These are phyloP conservation scores for Epichloe amarillans DNA, from an alignment of 2,329 filamentous ascomycete species.

Conservation along the genomic window DNA sequence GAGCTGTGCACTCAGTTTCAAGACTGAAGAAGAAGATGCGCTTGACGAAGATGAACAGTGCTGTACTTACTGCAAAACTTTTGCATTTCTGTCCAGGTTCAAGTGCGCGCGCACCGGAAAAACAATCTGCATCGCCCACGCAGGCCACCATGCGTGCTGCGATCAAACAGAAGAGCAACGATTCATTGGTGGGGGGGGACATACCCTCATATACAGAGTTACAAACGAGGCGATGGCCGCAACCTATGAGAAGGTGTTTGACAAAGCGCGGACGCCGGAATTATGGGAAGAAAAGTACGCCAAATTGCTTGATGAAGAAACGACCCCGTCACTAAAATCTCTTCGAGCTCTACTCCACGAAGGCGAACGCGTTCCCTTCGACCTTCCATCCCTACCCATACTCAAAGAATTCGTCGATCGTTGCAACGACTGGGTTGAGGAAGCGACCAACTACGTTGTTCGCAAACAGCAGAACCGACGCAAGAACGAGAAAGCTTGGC, in stretches of 20 bases:
- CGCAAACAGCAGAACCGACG: constrained; percentile 95
- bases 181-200: constrained; percentile 57
- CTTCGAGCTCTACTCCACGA: constrained; percentile 76
- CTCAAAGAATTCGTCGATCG: constrained; percentile 85
- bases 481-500: constrained; percentile 83
- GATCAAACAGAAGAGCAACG: constrained; percentile 52
- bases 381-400: constrained; percentile 67
- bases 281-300: constrained; percentile 85
- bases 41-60: constrained; percentile 91
- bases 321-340: constrained; percentile 72
- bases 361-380: constrained; percentile 91
- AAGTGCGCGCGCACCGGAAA: constrained; percentile 73
- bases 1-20: constrained; percentile 46
- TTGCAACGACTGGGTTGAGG: constrained; percentile 96
- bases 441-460: constrained; percentile 90
- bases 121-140: constrained; percentile 69
- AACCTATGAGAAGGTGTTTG: constrained; percentile 62
- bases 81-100: constrained; percentile 82
- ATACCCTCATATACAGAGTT: constrained; percentile 66
- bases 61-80: constrained; percentile 85
- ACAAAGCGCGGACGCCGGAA: constrained; percentile 78
- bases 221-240: constrained; percentile 55
- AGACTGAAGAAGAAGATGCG: constrained; percentile 59
- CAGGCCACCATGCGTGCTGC: constrained; percentile 71
- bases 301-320: constrained; percentile 68